Conservation (phyloP, 2,329 filamentous ascomycete genomes). For the Curvularia lunata region DNA sequence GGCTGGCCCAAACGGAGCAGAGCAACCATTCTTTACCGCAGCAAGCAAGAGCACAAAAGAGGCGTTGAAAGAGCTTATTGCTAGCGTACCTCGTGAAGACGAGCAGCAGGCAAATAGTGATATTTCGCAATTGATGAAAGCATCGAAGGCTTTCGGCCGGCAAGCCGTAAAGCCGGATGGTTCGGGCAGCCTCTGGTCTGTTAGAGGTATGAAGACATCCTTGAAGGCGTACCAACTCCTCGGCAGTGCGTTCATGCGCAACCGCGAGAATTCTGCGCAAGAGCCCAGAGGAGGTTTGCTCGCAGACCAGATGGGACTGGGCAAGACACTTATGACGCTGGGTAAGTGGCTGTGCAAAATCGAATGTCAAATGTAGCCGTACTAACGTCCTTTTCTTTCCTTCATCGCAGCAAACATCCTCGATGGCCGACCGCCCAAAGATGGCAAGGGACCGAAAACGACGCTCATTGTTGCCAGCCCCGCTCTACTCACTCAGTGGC, state of each 20-base stretch:
- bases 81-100: slow-evolving; percentile 48
- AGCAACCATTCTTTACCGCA: slow-evolving; percentile 33
- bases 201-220: slow-evolving; percentile 57
- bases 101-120: slow-evolving; percentile 44
- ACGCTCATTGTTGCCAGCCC: slow-evolving; percentile 55
- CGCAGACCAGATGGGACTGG: slow-evolving; percentile 53
- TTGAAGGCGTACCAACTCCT: slow-evolving; percentile 61
- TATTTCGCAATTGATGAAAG: slow-evolving; percentile 46
- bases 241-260: slow-evolving; percentile 61
- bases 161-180: slow-evolving; percentile 43
- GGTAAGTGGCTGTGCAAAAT: slow-evolving; percentile 18
- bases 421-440: slow-evolving; percentile 41
- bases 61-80: slow-evolving; percentile 51
- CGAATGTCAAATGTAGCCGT: background rate
- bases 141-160: slow-evolving; percentile 52
- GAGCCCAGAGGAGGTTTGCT: slow-evolving; percentile 52
- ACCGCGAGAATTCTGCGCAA: slow-evolving; percentile 52
- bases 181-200: slow-evolving; percentile 48
- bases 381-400: slow-evolving; percentile 12
- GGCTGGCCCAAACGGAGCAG: slow-evolving; percentile 27
- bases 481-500: slow-evolving; percentile 52
- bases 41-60: slow-evolving; percentile 39
- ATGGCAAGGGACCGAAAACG: slow-evolving; percentile 25
- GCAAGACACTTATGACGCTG: slow-evolving; percentile 51
- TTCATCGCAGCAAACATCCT: slow-evolving; percentile 51